Evolutionary conservation across 805 yeast species (phyloP).

Genomic region (Pichia membranifaciens): DNA sequence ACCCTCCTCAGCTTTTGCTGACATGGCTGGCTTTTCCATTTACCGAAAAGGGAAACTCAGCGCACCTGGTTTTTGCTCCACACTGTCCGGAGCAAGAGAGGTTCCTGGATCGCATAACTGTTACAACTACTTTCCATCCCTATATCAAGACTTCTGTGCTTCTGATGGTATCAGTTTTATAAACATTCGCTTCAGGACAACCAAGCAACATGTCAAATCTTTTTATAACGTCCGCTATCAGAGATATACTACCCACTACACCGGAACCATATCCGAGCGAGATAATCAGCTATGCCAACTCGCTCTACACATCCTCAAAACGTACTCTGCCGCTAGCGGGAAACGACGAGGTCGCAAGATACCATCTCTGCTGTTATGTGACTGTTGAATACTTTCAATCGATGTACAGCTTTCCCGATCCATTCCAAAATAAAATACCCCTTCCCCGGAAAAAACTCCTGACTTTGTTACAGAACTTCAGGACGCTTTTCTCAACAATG

Average conservation of each 20-base stretch:
- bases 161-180: too few species aligned
- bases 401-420: constrained; percentile 42
- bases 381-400: constrained; percentile 47
- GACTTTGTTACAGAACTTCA: constrained; percentile 41
- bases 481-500: constrained; percentile 16
- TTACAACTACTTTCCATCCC: too few species aligned
- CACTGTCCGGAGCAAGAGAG: too few species aligned
- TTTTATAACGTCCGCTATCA: constrained; percentile 33
- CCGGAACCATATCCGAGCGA: constrained; percentile 38
- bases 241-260: constrained; percentile 47
- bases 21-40: constrained; percentile 8
- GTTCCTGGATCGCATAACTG: too few species aligned
- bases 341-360: constrained; percentile 57
- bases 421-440: constrained; percentile 49
- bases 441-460: constrained; percentile 41
- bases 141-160: too few species aligned
- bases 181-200: too few species aligned
- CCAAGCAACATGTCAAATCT: constrained; percentile 26
- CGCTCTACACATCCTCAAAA: constrained; percentile 49
- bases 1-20: neutral
- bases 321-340: constrained; percentile 41
- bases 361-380: constrained; percentile 60
- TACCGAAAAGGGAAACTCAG: constrained; percentile 1
- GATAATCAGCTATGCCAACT: constrained; percentile 36
- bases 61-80: neutral